Evolutionary conservation across 2,329 filamentous ascomycete species (phyloP).

Genomic region (Sporothrix luriei): DNA sequence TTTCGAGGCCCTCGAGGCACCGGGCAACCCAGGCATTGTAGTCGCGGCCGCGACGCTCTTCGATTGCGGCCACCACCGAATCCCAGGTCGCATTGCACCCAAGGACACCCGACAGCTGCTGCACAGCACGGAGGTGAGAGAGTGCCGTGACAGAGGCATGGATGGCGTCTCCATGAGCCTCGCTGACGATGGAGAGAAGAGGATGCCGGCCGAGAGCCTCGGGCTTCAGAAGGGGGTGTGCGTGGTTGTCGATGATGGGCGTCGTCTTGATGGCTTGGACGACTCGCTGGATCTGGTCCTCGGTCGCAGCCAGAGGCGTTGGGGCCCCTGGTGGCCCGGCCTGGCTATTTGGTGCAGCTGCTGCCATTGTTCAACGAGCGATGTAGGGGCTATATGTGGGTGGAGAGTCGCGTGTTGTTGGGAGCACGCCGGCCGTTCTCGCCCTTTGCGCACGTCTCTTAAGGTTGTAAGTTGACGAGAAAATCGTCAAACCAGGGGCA

Average conservation of each 20-base stretch:
- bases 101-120: slow-evolving; percentile 67
- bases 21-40: slow-evolving; percentile 61
- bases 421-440: too few species aligned
- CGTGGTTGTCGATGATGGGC: slow-evolving; percentile 74
- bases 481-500: not conserved
- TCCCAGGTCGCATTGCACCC: slow-evolving; percentile 66
- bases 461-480: not conserved
- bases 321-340: not conserved
- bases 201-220: slow-evolving; percentile 52
- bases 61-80: slow-evolving; percentile 51
- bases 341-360: not conserved
- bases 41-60: slow-evolving; percentile 48
- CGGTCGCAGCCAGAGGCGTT: slow-evolving; percentile 11
- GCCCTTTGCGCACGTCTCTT: too few species aligned
- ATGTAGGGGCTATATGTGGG: too few species aligned
- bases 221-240: slow-evolving; percentile 66
- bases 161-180: slow-evolving; percentile 71
- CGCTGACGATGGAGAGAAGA: slow-evolving; percentile 66
- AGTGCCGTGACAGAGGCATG: slow-evolving; percentile 63
- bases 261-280: slow-evolving; percentile 52
- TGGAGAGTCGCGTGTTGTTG: not conserved
- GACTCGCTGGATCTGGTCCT: slow-evolving; percentile 41
- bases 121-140: slow-evolving; percentile 69
- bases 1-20: slow-evolving; percentile 73
- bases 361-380: not conserved